Conservation (phyloP, 805 yeast species). For the Wickerhamomyces sydowiorum region DNA sequence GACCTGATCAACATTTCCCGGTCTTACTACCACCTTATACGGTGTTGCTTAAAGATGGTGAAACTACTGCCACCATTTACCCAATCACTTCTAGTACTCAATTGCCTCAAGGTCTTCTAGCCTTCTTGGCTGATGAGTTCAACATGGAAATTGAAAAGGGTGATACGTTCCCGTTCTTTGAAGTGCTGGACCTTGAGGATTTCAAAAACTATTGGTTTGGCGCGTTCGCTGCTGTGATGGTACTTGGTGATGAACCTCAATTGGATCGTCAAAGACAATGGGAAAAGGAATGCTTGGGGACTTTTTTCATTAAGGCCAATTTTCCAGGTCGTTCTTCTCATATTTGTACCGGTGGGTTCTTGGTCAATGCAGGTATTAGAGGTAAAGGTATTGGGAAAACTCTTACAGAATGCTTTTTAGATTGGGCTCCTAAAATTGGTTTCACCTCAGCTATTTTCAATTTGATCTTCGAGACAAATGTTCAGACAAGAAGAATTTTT, state of each 20-base stretch:
- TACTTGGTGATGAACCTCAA: slow-evolving; percentile 67
- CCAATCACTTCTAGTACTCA: slow-evolving; percentile 67
- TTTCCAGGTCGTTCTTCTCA: slow-evolving; percentile 93
- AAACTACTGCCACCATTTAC: slow-evolving; percentile 88
- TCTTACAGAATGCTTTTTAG: slow-evolving; percentile 73
- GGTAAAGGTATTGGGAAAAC: slow-evolving; percentile 90
- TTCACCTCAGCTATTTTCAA: slow-evolving; percentile 82
- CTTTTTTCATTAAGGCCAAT: slow-evolving; percentile 79
- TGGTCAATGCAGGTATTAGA: slow-evolving; percentile 90
- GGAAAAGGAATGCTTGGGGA: slow-evolving; percentile 91
- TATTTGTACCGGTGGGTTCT: slow-evolving; percentile 82
- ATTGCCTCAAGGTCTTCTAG: slow-evolving; percentile 72
- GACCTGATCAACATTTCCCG: slow-evolving; percentile 18
- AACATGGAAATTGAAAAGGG: slow-evolving; percentile 90
- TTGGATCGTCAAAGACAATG: slow-evolving; percentile 59
- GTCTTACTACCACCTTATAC: slow-evolving; percentile 52
- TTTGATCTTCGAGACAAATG: slow-evolving; percentile 83
- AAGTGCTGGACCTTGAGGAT: slow-evolving; percentile 66
- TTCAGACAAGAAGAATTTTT: slow-evolving; percentile 73
- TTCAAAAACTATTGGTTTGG: slow-evolving; percentile 88
- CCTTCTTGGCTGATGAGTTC: slow-evolving; percentile 85
- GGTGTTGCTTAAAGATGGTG: slow-evolving; percentile 77
- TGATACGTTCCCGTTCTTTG: slow-evolving; percentile 82
- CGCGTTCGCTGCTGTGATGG: slow-evolving; percentile 70
- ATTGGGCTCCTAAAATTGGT: slow-evolving; percentile 89